Base-by-base conservation (phyloP, 2,329 filamentous ascomycete species). In the Emmonsia crescens region DNA sequence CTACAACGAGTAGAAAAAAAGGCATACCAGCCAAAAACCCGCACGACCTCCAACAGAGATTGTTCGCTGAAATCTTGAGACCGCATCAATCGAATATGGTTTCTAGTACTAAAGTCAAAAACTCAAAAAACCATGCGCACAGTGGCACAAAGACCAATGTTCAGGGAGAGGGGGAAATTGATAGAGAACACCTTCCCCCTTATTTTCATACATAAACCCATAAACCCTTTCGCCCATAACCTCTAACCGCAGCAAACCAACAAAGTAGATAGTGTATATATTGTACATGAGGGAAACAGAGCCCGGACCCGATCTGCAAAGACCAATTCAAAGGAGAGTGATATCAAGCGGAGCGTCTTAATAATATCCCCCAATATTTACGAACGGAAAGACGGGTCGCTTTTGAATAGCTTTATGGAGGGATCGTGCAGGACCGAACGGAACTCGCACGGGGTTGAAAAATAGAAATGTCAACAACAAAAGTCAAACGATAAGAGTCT, bases 151-250 rank as follows among this genome's bases (percentile, higher is more conserved):
- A 16, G 6, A 8, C 3, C 29, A 19, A 12, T n/a, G 12, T 14
- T 19, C 9, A 9, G 31, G 51, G 31, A 38, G 5, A 24, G 19
- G 31, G n/a, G 33, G n/a, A 36, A 42, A 21, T 21, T n/a, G 36
- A 27, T 14, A 24, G 9, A 24, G 12, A 27, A 16, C 46, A 51
- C n/a, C 9, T 40, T 29, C 8, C 49, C 8, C 16, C 54, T 0
- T 38, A 27, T 40, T 42, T 29, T 29, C n/a, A 29, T 40, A 57
- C 38, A 57, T 44, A 57, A 54, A 57, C 21, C 33, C 36, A 57
- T 57, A 57, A 19, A 42, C 38, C 54, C 36, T 57, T 57, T 57
- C 55, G 55, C 55, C 55, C 46, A 8, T 16, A 57, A 57, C 55
- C 55, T 46, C 55, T 57, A 57, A 57, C 40, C 24, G n/a, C 27